Conservation (phyloP, 108 stramenopile species). For the Tribonema minus region DNA sequence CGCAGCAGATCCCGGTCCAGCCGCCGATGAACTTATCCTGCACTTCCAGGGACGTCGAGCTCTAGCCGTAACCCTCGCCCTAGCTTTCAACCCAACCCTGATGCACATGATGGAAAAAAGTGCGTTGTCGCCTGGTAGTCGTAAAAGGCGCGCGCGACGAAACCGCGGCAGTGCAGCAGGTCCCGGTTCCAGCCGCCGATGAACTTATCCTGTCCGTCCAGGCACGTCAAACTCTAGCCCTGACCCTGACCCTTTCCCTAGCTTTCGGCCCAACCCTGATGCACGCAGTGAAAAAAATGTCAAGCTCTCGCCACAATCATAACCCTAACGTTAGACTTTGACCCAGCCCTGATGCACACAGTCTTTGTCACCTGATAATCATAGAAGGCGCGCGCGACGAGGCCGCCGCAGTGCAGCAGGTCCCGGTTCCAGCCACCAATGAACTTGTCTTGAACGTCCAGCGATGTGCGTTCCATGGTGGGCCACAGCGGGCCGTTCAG, state of each 20-base stretch:
- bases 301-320: too few species aligned
- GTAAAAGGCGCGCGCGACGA: background rate
- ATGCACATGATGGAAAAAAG: too few species aligned
- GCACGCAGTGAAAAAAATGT: too few species aligned
- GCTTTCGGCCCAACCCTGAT: too few species aligned
- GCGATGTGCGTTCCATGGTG: background rate
- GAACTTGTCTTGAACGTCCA: background rate
- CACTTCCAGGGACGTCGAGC: background rate
- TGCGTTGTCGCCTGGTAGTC: too few species aligned
- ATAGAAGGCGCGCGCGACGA: background rate
- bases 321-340: too few species aligned
- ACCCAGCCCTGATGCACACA: too few species aligned
- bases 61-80: too few species aligned
- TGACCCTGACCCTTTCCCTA: too few species aligned
- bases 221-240: too few species aligned
- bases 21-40: background rate
- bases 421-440: background rate
- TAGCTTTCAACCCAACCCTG: too few species aligned
- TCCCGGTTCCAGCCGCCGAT: background rate
- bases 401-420: background rate
- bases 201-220: too few species aligned
- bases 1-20: background rate
- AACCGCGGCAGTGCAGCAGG: background rate
- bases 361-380: background rate
- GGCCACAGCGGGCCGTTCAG: background rate